Evolutionary conservation across 805 yeast species (phyloP), one percentile per base, ranked within the genome.

Genomic region (Candida nemodendra): DNA sequence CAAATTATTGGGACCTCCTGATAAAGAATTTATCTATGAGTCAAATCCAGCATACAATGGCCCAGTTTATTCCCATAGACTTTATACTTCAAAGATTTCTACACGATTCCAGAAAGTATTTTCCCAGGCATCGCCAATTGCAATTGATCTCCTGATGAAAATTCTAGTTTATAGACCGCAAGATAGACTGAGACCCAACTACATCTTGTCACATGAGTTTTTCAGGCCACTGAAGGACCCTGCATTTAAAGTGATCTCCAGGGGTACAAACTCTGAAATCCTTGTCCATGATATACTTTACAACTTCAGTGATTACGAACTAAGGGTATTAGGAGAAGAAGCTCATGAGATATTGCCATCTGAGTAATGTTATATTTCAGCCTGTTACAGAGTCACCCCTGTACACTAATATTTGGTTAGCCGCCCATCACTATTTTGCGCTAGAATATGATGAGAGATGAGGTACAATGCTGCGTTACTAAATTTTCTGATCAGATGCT

Each of bases 141-240:
- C 95, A 18, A 74, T 93, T 42, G 96, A 91, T 61, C 72, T 93
- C 49, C 69, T 93, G 53, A 74, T 84, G 71, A 75, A 76, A 42
- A 79, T 93, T 31, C 74, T 93, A 46, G 95, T 88, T 33, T 93
- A 93, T 65, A 93, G 89, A 47, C 99, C 99, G 12, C 84, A 81
- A 36, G 66, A 70, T 39, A 79, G 99, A 61, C 74, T 87, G 42
- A 73, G 84, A 31, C 91, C 98, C 34, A 76, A 82, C 56, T 75
- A 83, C 51, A 88, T 91, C 7, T 67, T 93, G 72, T 79, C 90
- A 6, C 96, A 91, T 67, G 82, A 84, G 18, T 93, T 88, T 62
- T 91, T 91, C 60, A 84, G 87, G 60, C 95, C 90, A 56, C 72
- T 91, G 50, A 83, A 91, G 59, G 73, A 71, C 37, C 62, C 65